These are phyloP conservation scores for Nannochloris sp. DNA, from an alignment of 139 green algal species.

Conservation along the genomic window DNA sequence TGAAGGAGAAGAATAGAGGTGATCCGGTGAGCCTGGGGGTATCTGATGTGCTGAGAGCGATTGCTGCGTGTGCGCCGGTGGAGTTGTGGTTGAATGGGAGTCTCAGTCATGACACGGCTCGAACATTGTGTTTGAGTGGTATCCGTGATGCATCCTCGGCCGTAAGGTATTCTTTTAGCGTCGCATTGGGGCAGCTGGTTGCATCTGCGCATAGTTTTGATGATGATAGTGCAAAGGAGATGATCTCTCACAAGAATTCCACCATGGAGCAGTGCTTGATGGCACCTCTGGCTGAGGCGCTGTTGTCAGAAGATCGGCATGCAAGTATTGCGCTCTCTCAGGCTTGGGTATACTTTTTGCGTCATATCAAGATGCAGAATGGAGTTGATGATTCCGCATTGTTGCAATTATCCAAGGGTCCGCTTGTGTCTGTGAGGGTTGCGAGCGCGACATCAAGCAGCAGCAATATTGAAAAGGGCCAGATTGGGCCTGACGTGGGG, in stretches of 20 bases:
- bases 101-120: constrained; percentile 38
- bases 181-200: constrained; percentile 54
- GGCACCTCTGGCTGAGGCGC: constrained; percentile 51
- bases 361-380: not conserved
- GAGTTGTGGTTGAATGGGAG: constrained; percentile 49
- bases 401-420: constrained; percentile 42
- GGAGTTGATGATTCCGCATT: constrained; percentile 27
- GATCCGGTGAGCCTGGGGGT: not conserved
- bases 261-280: constrained; percentile 37
- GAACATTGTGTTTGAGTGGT: constrained; percentile 28
- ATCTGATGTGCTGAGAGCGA: constrained; percentile 33
- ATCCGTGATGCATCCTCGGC: constrained; percentile 29
- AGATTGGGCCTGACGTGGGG: constrained; percentile 18
- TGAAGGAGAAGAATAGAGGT: constrained; percentile 25
- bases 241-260: constrained; percentile 25
- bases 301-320: constrained; percentile 20
- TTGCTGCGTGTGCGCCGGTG: constrained; percentile 40
- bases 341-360: constrained; percentile 53
- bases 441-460: constrained; percentile 12
- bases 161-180: constrained; percentile 38
- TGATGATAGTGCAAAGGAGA: constrained; percentile 17
- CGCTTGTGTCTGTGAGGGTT: constrained; percentile 20
- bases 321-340: constrained; percentile 34
- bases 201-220: constrained; percentile 12
- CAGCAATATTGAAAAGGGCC: constrained; percentile 7